Evolutionary conservation across 108 stramenopile genomes (phyloP).

Genomic region (Pseudonitzschia multiseries): DNA sequence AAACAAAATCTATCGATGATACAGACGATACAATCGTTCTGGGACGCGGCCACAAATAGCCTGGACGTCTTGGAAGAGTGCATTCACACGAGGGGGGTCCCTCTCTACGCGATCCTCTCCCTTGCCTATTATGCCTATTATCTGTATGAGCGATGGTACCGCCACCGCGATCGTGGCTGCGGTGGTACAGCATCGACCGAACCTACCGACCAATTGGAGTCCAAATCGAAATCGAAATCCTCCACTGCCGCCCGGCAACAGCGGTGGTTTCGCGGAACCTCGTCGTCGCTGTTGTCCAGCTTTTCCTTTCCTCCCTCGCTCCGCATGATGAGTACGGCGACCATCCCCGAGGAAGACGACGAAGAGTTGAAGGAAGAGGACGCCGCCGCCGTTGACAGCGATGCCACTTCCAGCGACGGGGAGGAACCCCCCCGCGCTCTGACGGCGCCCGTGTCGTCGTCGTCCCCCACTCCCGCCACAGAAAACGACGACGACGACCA

Average conservation of each 20-base stretch:
- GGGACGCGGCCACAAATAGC: too few species aligned
- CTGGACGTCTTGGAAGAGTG: slow-evolving; percentile 10
- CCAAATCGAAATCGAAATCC: background rate
- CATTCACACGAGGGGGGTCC: slow-evolving; percentile 7
- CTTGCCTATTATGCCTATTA: too few species aligned
- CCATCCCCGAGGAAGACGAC: background rate
- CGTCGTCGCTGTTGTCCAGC: background rate
- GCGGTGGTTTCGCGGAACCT: background rate
- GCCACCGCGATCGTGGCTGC: too few species aligned
- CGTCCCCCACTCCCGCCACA: too few species aligned
- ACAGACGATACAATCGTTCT: too few species aligned
- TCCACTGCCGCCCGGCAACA: too few species aligned
- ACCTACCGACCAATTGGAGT: too few species aligned
- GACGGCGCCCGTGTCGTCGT: too few species aligned
- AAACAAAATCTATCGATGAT: too few species aligned
- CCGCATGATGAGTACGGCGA: background rate
- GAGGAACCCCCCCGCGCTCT: background rate
- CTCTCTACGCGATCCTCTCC: slow-evolving; percentile 7
- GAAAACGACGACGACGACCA: background rate
- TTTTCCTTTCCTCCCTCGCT: background rate
- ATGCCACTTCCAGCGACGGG: background rate
- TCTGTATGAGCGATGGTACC: too few species aligned
- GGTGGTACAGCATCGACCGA: too few species aligned
- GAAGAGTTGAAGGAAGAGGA: background rate
- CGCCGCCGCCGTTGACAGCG: background rate